These are phyloP conservation scores for Amborella trichopoda DNA, from an alignment of 164 flowering plant genomes.

Conservation along the genomic window DNA sequence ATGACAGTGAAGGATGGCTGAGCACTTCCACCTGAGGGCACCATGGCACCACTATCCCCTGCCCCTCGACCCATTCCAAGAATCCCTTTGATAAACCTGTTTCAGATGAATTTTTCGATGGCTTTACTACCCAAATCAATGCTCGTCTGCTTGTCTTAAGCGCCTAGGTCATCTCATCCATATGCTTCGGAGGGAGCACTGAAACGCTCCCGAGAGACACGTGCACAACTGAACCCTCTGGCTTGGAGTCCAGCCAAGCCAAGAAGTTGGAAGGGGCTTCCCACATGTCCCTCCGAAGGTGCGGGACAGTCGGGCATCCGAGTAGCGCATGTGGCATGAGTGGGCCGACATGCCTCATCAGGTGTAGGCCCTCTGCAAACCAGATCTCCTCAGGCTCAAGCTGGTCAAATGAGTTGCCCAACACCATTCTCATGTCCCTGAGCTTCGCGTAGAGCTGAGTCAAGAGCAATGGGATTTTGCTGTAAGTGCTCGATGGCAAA, in stretches of 20 bases:
- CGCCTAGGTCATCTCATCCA: constrained; percentile 51
- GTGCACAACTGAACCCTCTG: constrained; percentile 42
- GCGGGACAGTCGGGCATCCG: background rate
- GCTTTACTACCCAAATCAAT: constrained; percentile 54
- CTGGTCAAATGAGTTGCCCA: too few species aligned
- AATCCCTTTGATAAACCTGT: constrained; percentile 16
- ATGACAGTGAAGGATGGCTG: constrained; percentile 15
- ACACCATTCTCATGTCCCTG: too few species aligned
- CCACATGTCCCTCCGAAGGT: constrained; percentile 32
- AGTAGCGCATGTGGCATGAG: constrained; percentile 22
- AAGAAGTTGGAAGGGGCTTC: constrained; percentile 28
- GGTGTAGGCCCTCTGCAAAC: constrained; percentile 19
- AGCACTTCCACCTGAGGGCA: constrained; percentile 18
- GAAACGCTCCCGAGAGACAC: constrained; percentile 54
- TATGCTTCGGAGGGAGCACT: constrained; percentile 27
- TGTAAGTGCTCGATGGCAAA: too few species aligned
- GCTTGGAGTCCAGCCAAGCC: constrained; percentile 44
- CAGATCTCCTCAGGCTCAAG: constrained; percentile 39
- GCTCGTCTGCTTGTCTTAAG: constrained; percentile 23
- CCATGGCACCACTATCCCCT: constrained; percentile 11
- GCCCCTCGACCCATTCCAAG: background rate
- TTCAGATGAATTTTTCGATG: background rate
- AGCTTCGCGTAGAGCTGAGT: too few species aligned
- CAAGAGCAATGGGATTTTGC: too few species aligned
- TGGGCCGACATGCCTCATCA: constrained; percentile 54